Conservation (phyloP, 2,329 filamentous ascomycete species). For the Fusarium hostae region DNA sequence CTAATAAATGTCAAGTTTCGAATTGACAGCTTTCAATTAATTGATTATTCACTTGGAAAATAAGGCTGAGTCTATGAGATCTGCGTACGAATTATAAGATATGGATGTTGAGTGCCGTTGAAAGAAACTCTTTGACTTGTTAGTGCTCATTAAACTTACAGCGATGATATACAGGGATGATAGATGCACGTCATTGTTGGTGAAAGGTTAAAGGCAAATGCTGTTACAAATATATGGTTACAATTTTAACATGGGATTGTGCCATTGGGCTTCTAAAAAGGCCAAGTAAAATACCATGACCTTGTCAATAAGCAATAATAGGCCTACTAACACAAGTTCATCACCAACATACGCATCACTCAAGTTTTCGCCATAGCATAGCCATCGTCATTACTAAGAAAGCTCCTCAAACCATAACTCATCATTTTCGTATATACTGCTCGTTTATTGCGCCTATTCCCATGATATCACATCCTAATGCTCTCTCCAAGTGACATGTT, state of each 20-base stretch:
- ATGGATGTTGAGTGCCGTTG: not conserved
- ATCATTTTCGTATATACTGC: constrained; percentile 1
- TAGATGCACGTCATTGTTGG: not conserved
- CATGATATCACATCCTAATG: constrained; percentile 5
- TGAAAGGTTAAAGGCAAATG: not conserved
- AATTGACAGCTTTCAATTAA: not conserved
- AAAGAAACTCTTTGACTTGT: constrained; percentile 1
- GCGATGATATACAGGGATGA: not conserved
- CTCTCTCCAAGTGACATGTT: constrained; percentile 4
- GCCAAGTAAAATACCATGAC: not conserved
- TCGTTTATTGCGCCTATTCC: constrained; percentile 25
- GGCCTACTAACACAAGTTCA: not conserved
- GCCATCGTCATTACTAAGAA: not conserved
- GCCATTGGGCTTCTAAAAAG: not conserved
- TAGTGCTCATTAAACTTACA: not conserved
- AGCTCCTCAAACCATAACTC: not conserved
- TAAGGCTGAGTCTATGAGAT: constrained; percentile 13
- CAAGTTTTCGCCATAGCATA: not conserved
- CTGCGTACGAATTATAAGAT: not conserved
- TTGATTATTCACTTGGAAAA: not conserved
- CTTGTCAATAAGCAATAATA: not conserved
- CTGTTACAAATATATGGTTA: not conserved
- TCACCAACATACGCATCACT: not conserved
- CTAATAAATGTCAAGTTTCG: constrained; percentile 24
- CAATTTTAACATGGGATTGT: not conserved